These are phyloP conservation scores for Gossypium raimondii DNA, from an alignment of 345 rosid genomes.

Conservation along the genomic window DNA sequence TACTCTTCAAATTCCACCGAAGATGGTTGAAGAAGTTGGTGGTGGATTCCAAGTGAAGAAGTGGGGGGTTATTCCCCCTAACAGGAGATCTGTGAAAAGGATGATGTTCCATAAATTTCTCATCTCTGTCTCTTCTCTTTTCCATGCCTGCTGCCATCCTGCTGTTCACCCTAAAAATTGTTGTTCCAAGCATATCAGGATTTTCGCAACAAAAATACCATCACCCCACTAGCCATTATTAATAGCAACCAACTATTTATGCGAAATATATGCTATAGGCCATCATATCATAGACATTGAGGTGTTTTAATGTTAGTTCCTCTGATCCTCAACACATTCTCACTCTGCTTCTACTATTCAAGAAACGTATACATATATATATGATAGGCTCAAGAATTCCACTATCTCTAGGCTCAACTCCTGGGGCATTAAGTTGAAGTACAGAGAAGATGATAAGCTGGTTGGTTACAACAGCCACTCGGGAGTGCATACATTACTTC, in stretches of 20 bases:
- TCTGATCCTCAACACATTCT: neutral
- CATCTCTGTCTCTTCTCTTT: neutral
- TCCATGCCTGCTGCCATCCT: neutral
- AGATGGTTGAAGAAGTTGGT: neutral
- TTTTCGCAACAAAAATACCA: neutral
- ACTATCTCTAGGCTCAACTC: too few species aligned
- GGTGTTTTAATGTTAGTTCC: neutral
- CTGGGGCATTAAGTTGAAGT: too few species aligned
- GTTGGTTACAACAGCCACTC: too few species aligned
- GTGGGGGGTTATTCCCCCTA: conserved; percentile 14
- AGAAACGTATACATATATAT: neutral
- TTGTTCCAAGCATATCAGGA: neutral
- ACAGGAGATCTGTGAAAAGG: conserved; percentile 20
- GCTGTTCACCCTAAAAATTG: neutral
- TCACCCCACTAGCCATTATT: neutral
- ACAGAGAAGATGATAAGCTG: too few species aligned
- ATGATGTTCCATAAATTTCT: conserved; percentile 9
- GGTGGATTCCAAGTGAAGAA: conserved; percentile 5
- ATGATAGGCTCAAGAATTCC: too few species aligned
- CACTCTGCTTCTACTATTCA: neutral
- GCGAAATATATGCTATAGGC: neutral
- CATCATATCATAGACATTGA: neutral
- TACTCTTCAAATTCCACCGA: neutral
- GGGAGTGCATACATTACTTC: too few species aligned
- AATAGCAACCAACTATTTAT: neutral